phyloP scores from a whole-genome alignment of 768 basidiomycete genomes.

The Lenzites betulinus region DNA sequence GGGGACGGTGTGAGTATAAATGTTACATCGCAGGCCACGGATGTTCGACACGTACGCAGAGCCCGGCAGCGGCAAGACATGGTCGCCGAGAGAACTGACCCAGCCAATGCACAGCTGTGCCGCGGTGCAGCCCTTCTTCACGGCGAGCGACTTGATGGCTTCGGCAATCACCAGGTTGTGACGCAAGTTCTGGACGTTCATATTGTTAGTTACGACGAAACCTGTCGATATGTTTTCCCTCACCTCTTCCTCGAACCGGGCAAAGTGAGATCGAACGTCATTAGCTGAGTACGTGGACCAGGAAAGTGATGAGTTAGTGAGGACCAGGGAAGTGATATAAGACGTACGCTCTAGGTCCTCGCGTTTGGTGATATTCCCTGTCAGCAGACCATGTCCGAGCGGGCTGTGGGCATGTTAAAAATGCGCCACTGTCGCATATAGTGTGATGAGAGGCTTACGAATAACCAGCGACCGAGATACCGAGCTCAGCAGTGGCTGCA shows the following conservation, averaged over 20 bases:
- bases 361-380: constrained; percentile 45
- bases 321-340: not conserved
- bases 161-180: constrained; percentile 46
- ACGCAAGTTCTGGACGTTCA: not conserved
- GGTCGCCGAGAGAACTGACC: constrained; percentile 37
- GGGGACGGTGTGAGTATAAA: too few relatives aligned
- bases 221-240: too few relatives aligned
- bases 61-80: constrained; percentile 50
- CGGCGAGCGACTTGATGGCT: constrained; percentile 39
- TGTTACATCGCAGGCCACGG: too few relatives aligned
- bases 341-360: constrained; percentile 33
- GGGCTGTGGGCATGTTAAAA: constrained; percentile 39
- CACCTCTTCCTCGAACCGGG: constrained; percentile 17
- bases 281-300: not conserved
- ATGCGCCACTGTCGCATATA: not conserved
- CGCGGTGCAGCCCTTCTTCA: constrained; percentile 42
- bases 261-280: not conserved
- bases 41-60: constrained; percentile 34
- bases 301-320: constrained; percentile 9
- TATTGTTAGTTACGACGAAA: not conserved
- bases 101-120: constrained; percentile 42
- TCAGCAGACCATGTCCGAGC: constrained; percentile 53
- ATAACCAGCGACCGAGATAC: constrained; percentile 59
- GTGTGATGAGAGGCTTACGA: constrained; percentile 38
- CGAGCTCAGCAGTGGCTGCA: constrained; percentile 53